Evolutionary conservation across 2,329 filamentous ascomycete genomes (phyloP), one percentile per base, ranked within the genome.

Genomic region (Botryotinia globosa): DNA sequence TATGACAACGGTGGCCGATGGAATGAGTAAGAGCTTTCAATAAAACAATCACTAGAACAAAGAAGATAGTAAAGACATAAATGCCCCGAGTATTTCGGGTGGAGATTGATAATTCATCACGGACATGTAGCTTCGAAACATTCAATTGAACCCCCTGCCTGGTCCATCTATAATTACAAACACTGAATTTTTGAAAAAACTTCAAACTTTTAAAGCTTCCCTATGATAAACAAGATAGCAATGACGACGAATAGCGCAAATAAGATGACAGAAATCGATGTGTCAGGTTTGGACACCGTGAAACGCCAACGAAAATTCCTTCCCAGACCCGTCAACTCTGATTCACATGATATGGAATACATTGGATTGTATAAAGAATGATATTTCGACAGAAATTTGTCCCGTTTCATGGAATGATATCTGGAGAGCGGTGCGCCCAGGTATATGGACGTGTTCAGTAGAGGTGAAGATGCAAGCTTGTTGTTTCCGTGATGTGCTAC

Each of bases 301-400:
- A 67, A 32, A 42, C 65, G 48, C 65, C 65, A 67, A n/a, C 10
- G 65, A 32, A 12, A 54, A 42, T 32, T 22, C n/a, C 34, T 67
- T 25, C 65, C 65, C 6, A 67, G 18, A 22, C 65, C 65, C 1
- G 48, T 56, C 25, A 67, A 42, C 32, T 67, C 65, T n/a, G 48
- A 56, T 67, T 67, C 48, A 18, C 34, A 67, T 56, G 42, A 56
- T 9, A 56, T 42, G 14, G 48, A 67, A 18, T 56, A 67, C 65
- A 67, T 67, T 25, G 3, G 4, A 18, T 42, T 5, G n/a, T 42
- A 7, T 3, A 5, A 12, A 42, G 4, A 8, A 42, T 25, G 18
- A 29, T 32, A 12, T 25, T 20, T 42, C 29, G 9, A 29, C 14
- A 7, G 9, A 16, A n/a, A 22, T 9, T 4, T 5, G 9, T 25